These are phyloP conservation scores for Iris pallida DNA, from an alignment of 116 monocot species.

Conservation along the genomic window DNA sequence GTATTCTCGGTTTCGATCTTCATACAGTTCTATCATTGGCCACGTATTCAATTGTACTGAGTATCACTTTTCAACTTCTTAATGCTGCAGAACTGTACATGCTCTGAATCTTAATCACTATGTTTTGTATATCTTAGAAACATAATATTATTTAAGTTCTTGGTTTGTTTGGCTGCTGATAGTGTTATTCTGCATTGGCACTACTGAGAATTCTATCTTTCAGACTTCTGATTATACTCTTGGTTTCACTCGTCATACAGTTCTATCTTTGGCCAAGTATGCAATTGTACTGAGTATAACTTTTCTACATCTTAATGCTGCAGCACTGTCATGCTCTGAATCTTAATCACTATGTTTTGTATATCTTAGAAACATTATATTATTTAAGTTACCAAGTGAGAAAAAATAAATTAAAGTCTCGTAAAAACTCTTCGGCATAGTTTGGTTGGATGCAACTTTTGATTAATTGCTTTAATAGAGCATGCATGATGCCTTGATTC, in stretches of 20 bases:
- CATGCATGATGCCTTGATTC: no score
- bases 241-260: not conserved
- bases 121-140: no score
- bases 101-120: no score
- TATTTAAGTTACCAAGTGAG: no score
- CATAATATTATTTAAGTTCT: constrained; percentile 1
- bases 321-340: not conserved
- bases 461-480: no score
- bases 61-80: not conserved
- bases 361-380: no score
- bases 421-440: no score
- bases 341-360: no score
- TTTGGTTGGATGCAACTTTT: no score
- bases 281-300: not conserved
- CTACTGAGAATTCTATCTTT: constrained; percentile 40
- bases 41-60: not conserved
- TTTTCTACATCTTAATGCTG: not conserved
- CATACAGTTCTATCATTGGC: not conserved
- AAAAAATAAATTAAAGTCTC: no score
- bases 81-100: not conserved
- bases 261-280: not conserved
- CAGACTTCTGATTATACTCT: constrained; percentile 1
- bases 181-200: constrained; percentile 83
- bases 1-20: not conserved
- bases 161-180: constrained; percentile 84